These are phyloP conservation scores for Colletotrichum echinochloae DNA, from an alignment of 2,329 filamentous ascomycete species.

Conservation along the genomic window DNA sequence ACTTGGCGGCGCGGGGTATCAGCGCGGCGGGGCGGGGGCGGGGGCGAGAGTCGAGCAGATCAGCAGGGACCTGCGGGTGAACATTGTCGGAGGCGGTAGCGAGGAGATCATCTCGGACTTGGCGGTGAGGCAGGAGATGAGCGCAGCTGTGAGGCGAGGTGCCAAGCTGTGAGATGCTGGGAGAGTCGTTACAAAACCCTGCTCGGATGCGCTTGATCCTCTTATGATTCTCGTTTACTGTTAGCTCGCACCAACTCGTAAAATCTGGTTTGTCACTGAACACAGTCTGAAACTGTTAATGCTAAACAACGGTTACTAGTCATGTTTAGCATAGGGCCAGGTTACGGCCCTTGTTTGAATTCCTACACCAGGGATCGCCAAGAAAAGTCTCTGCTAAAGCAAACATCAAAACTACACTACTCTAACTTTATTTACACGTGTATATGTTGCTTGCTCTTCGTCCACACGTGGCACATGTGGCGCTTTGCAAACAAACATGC, in stretches of 20 bases:
- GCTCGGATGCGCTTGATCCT: too few species aligned
- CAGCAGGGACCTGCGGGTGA: conserved; percentile 61
- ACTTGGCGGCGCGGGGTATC: conserved; percentile 65
- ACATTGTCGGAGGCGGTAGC: conserved; percentile 66
- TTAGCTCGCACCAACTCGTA: neutral
- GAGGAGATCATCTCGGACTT: conserved; percentile 66
- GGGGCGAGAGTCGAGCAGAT: conserved; percentile 62
- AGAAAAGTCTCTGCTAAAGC: too few species aligned
- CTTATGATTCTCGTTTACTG: neutral
- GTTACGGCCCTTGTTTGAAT: neutral
- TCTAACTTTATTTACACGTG: neutral
- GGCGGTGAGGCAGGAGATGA: conserved; percentile 59
- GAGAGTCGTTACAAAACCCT: neutral
- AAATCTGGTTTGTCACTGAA: neutral
- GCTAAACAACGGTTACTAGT: neutral
- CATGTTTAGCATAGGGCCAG: neutral
- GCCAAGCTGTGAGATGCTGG: neutral
- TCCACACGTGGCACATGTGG: neutral
- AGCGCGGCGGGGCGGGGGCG: conserved; percentile 58
- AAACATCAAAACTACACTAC: neutral
- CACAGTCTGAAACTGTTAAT: neutral
- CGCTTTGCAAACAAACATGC: neutral
- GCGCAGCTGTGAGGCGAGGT: neutral
- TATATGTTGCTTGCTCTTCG: neutral
- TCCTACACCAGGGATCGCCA: neutral